These are phyloP conservation scores for Xerophyta viscosa DNA, from an alignment of 106 monocot species.

Conservation along the genomic window DNA sequence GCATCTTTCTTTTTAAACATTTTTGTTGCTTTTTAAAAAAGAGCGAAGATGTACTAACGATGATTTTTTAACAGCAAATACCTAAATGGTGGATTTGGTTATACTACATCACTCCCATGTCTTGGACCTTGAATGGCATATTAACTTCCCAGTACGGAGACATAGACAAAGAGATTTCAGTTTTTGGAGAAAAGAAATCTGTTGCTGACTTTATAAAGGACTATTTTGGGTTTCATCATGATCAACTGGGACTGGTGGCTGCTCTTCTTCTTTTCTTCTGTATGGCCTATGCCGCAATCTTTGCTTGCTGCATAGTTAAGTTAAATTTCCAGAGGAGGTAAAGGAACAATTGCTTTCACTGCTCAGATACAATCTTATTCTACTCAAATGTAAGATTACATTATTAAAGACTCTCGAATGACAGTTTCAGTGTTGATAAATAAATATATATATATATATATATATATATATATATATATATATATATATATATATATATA, in stretches of 20 bases:
- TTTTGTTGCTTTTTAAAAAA: not conserved
- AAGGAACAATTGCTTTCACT: too few species aligned
- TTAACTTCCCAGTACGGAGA: constrained; percentile 73
- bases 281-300: constrained; percentile 47
- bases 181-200: constrained; percentile 50
- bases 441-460: too few species aligned
- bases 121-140: constrained; percentile 55
- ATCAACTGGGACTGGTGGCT: constrained; percentile 33
- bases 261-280: constrained; percentile 32
- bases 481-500: too few species aligned
- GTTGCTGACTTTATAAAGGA: constrained; percentile 45
- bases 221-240: constrained; percentile 50
- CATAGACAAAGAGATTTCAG: constrained; percentile 22
- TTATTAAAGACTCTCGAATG: too few species aligned
- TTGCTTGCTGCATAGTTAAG: constrained; percentile 39
- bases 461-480: too few species aligned
- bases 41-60: not conserved
- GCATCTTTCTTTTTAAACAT: not conserved
- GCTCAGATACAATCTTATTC: too few species aligned
- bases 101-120: constrained; percentile 46
- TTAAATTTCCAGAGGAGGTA: constrained; percentile 63
- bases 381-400: too few species aligned
- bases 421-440: too few species aligned
- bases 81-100: constrained; percentile 88
- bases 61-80: constrained; percentile 42